These are phyloP conservation scores for Lasiosphaeria hispida DNA, from an alignment of 495 filamentous ascomycete species.

Conservation along the genomic window DNA sequence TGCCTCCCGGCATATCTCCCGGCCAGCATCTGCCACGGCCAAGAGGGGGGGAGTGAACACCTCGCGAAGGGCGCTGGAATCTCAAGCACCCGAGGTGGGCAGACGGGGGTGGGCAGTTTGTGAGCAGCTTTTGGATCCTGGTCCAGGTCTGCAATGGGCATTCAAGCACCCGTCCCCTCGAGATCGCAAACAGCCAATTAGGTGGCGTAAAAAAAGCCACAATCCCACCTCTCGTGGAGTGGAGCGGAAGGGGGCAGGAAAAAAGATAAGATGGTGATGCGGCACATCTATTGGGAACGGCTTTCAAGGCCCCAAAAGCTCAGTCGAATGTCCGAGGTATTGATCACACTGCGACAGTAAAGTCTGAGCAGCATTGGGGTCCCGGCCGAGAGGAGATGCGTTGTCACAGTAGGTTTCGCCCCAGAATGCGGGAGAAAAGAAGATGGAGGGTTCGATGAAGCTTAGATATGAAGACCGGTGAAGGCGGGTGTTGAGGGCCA, in stretches of 20 bases:
- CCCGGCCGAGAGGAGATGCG: conserved; percentile 8
- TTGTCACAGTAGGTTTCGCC: conserved; percentile 6
- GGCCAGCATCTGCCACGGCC: neutral
- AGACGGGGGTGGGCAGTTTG: too few relatives aligned
- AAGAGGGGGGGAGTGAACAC: conserved; percentile 2
- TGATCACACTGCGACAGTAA: neutral
- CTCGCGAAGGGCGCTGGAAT: conserved; percentile 7
- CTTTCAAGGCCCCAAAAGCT: neutral
- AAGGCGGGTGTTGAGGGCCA: conserved; percentile 4
- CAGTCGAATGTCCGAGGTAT: conserved; percentile 6
- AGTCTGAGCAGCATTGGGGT: neutral
- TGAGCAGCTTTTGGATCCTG: neutral
- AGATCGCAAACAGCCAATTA: conserved; percentile 18
- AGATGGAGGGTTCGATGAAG: conserved; percentile 30
- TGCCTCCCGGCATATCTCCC: conserved; percentile 7
- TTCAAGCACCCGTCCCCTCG: conserved; percentile 2
- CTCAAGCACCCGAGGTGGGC: neutral
- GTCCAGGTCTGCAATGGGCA: neutral
- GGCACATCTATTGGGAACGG: neutral
- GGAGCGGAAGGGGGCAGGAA: conserved; percentile 35
- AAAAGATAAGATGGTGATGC: conserved; percentile 26
- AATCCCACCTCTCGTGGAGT: conserved; percentile 15
- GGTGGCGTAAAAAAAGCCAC: conserved; percentile 17
- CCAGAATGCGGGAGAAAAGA: conserved; percentile 6
- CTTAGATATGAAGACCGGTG: conserved; percentile 30